Conservation (phyloP, 371 early-diverging fungal species). For the Mucor ambiguus region DNA sequence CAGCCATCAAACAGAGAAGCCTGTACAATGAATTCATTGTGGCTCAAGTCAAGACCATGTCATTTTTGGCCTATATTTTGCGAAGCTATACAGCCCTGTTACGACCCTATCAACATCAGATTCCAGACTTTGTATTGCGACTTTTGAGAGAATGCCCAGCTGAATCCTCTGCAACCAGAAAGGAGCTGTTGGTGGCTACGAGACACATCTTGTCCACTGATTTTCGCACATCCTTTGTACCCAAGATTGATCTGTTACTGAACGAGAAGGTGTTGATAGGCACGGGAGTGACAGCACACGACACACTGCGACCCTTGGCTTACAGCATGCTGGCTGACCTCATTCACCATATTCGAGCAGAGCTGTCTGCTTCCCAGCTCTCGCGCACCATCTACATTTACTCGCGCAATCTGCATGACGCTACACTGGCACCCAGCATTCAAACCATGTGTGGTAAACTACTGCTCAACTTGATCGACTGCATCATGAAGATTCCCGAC, state of each 20-base stretch:
- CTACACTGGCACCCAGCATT: conserved; percentile 82
- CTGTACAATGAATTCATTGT: conserved; percentile 86
- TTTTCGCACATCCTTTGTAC: conserved; percentile 85
- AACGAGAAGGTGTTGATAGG: conserved; percentile 93
- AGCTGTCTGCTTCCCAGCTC: conserved; percentile 79
- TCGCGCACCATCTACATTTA: conserved; percentile 86
- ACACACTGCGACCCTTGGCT: conserved; percentile 89
- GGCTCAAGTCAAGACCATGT: conserved; percentile 94
- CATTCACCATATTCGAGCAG: conserved; percentile 90
- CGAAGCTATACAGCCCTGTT: conserved; percentile 75
- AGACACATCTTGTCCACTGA: conserved; percentile 94
- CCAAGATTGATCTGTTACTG: conserved; percentile 85
- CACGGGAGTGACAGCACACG: conserved; percentile 89
- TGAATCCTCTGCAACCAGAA: conserved; percentile 91
- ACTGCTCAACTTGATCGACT: conserved; percentile 89
- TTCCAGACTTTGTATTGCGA: conserved; percentile 88
- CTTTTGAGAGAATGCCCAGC: conserved; percentile 93
- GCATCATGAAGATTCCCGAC: conserved; percentile 74
- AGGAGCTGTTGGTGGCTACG: conserved; percentile 94
- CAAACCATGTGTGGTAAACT: conserved; percentile 97
- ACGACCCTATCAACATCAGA: conserved; percentile 75
- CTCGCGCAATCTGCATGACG: conserved; percentile 89
- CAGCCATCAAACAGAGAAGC: conserved; percentile 70
- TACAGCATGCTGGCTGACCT: conserved; percentile 96
- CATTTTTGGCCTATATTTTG: conserved; percentile 94